Base-by-base conservation (phyloP, 2,329 filamentous ascomycete genomes). In the Chaetomiaceae sp. region DNA sequence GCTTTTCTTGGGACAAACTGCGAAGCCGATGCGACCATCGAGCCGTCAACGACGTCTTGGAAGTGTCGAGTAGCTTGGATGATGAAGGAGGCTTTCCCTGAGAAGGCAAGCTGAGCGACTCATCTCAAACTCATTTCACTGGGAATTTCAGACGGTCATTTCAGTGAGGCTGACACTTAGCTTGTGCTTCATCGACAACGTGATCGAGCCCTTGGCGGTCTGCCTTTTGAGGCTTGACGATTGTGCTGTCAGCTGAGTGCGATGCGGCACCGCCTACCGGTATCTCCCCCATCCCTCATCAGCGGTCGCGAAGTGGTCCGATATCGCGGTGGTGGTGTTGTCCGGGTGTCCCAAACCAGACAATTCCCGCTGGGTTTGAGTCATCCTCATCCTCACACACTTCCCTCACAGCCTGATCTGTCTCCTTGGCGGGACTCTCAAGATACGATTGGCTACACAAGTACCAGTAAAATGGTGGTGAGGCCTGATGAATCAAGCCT, bases 371-470 rank as follows among this genome's bases (percentile, higher is more conserved):
- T 17, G 19, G 38, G 53, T 48, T 60, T 57, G 58, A 59, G 43
- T 60, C 58, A 60, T 55, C 46, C 27, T 31, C 4, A 12, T 31
- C 27, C n/a, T n/a, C n/a, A n/a, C n/a, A n/a, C n/a, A n/a, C n/a
- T n/a, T n/a, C n/a, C n/a, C n/a, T n/a, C n/a, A n/a, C n/a, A n/a
- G n/a, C n/a, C n/a, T n/a, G n/a, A n/a, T n/a, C n/a, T n/a, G n/a
- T n/a, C n/a, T n/a, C n/a, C n/a, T 31, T 31, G 27, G 27, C 27
- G 34, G n/a, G n/a, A 29, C 20, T 15, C 17, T 23, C 29, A 4
- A 6, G 45, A 4, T 12, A 5, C 20, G 23, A 46, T 52, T 52
- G 49, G 49, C 11, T 37, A 23, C 15, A 17, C 23, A 12, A 9
- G 36, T 20, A 31, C 51, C 33, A 39, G 34, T 27, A 25, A 14